Conservation (phyloP, 2,329 filamentous ascomycete species). For the Aspergillus sclerotialis region DNA sequence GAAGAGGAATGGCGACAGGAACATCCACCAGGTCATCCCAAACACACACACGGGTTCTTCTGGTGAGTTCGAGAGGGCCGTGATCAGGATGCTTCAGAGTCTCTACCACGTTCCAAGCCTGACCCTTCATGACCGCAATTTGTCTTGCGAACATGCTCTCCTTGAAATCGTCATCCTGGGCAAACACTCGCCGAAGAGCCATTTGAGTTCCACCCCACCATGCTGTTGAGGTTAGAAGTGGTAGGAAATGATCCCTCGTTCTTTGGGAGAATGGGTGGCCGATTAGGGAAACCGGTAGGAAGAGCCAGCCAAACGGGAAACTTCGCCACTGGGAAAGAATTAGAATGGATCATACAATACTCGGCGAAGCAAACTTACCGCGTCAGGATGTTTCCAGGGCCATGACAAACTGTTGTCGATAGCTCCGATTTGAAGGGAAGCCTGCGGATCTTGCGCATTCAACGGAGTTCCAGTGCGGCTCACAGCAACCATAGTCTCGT, state of each 20-base stretch:
- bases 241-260: constrained; percentile 91
- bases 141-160: constrained; percentile 99
- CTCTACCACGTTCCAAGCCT: constrained; percentile 98
- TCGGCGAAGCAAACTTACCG: constrained; percentile 42
- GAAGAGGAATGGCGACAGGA: constrained; percentile 85
- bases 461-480: constrained; percentile 50
- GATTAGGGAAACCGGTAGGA: constrained; percentile 91
- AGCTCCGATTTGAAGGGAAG: constrained; percentile 72
- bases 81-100: constrained; percentile 89
- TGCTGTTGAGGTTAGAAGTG: constrained; percentile 82
- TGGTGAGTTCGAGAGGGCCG: constrained; percentile 85
- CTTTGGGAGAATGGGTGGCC: constrained; percentile 92
- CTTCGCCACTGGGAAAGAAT: constrained; percentile 55
- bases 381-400: constrained; percentile 98
- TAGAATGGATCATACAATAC: constrained; percentile 7
- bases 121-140: constrained; percentile 98
- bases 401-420: constrained; percentile 98
- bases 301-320: constrained; percentile 98
- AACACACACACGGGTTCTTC: constrained; percentile 84
- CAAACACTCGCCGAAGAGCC: constrained; percentile 78
- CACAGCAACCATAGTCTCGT: constrained; percentile 76
- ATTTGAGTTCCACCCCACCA: constrained; percentile 97
- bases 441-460: constrained; percentile 37
- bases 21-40: constrained; percentile 98
- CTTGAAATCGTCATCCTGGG: constrained; percentile 90